phyloP scores from a whole-genome alignment of 345 rosid species.

The Euclidium syriacum region DNA sequence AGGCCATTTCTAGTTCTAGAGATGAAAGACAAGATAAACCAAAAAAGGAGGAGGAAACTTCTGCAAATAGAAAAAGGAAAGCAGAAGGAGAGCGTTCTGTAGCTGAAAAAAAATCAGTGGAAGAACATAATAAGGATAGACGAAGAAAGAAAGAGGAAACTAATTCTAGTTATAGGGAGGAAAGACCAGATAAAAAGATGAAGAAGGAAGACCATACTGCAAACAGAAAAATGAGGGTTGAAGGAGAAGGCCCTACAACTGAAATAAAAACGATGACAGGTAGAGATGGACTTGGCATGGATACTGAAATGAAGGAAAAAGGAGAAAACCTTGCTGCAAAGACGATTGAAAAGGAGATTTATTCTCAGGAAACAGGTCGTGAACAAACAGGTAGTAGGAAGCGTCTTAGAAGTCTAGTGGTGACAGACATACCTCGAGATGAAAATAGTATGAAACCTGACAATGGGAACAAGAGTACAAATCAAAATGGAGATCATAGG shows the following conservation, averaged over 20 bases:
- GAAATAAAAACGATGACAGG: slow-evolving; percentile 12
- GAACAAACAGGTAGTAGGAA: slow-evolving; percentile 34
- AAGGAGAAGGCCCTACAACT: slow-evolving; percentile 12
- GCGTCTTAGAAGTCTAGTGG: slow-evolving; percentile 42
- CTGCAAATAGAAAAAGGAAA: slow-evolving; percentile 38
- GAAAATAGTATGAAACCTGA: slow-evolving; percentile 40
- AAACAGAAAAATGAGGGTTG: neutral
- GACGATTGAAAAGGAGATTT: slow-evolving; percentile 31
- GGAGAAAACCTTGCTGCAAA: slow-evolving; percentile 10
- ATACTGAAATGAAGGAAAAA: slow-evolving; percentile 4
- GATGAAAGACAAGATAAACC: slow-evolving; percentile 18
- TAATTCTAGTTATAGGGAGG: slow-evolving; percentile 21
- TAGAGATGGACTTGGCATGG: slow-evolving; percentile 14
- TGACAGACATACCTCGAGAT: slow-evolving; percentile 35
- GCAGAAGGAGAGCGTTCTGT: slow-evolving; percentile 34
- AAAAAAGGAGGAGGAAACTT: slow-evolving; percentile 27
- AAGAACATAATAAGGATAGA: slow-evolving; percentile 26
- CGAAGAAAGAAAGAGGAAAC: slow-evolving; percentile 29
- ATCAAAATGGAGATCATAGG: slow-evolving; percentile 41
- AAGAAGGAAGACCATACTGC: slow-evolving; percentile 19
- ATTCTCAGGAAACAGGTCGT: slow-evolving; percentile 32
- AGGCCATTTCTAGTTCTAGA: slow-evolving; percentile 23
- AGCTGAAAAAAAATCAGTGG: slow-evolving; percentile 3
- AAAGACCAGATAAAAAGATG: slow-evolving; percentile 12
- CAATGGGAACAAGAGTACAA: slow-evolving; percentile 44